Conservation (phyloP, 225 moss, liverwort and hornwort genomes). For the Polytrichum formosum region DNA sequence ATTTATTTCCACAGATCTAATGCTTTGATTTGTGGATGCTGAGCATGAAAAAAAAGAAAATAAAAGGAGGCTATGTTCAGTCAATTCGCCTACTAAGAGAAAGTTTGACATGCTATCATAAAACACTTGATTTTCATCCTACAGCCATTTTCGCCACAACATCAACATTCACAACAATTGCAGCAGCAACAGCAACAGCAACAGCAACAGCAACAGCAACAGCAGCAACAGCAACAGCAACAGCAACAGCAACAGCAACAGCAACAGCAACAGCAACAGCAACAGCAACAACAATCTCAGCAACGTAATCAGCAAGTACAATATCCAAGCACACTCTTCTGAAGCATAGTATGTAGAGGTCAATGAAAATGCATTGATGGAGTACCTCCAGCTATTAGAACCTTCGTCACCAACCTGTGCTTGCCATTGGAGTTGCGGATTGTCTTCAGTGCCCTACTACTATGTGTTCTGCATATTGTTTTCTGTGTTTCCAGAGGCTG, state of each 20-base stretch:
- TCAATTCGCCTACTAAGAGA: neutral
- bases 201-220: conserved; percentile 18
- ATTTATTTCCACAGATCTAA: too few species aligned
- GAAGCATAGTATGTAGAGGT: neutral
- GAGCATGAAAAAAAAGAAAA: too few species aligned
- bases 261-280: conserved; percentile 16
- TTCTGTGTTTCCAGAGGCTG: too few species aligned
- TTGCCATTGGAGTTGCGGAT: too few species aligned
- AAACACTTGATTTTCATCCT: neutral
- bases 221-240: conserved; percentile 19
- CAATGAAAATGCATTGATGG: too few species aligned
- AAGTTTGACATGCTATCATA: neutral
- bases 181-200: conserved; percentile 18
- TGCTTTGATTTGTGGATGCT: too few species aligned
- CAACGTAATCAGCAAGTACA: conserved; percentile 35
- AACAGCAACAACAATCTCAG: conserved; percentile 20
- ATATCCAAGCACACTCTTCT: neutral
- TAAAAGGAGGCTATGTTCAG: neutral
- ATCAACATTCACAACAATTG: conserved; percentile 32
- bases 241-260: conserved; percentile 28
- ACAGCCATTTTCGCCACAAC: conserved; percentile 41
- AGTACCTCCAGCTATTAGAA: too few species aligned
- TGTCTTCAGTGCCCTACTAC: too few species aligned
- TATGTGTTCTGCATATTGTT: too few species aligned
- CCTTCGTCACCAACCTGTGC: too few species aligned